Evolutionary conservation across 441 rosid genomes (phyloP).

Genomic region (Populus trichocarpa): DNA sequence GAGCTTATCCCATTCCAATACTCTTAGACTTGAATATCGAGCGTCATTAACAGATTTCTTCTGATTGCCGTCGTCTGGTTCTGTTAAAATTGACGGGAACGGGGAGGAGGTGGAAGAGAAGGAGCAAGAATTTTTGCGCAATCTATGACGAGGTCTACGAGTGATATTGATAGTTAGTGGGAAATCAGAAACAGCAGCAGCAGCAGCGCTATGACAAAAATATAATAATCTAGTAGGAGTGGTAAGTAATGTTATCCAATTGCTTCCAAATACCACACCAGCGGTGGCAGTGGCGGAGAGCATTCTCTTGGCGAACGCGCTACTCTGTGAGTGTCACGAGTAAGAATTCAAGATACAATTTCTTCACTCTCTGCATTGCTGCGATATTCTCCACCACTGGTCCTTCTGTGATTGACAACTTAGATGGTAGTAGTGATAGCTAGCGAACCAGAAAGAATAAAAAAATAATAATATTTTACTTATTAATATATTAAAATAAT

Average conservation of each 20-base stretch:
- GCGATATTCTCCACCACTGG: neutral
- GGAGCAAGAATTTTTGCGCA: neutral
- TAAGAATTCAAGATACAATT: neutral
- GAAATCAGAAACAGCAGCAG: neutral
- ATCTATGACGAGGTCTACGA: neutral
- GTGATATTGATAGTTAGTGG: neutral
- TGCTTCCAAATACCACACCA: neutral
- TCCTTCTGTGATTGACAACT: neutral
- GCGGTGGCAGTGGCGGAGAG: neutral
- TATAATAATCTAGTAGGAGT: neutral
- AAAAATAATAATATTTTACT: neutral
- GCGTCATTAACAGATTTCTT: neutral
- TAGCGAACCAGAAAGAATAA: too few relatives aligned
- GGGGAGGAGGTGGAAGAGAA: neutral
- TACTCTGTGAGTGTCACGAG: neutral
- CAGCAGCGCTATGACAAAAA: neutral
- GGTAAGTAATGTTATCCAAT: neutral
- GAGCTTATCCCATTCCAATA: slow-evolving; percentile 89
- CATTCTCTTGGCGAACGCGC: neutral
- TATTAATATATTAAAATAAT: too few relatives aligned
- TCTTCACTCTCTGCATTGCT: neutral
- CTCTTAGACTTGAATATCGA: slow-evolving; percentile 41
- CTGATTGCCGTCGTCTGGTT: neutral
- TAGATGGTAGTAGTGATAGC: too few relatives aligned
- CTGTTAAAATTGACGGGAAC: neutral